Conservation (phyloP, 768 basidiomycete genomes). For the Cubamyces lactineus region DNA sequence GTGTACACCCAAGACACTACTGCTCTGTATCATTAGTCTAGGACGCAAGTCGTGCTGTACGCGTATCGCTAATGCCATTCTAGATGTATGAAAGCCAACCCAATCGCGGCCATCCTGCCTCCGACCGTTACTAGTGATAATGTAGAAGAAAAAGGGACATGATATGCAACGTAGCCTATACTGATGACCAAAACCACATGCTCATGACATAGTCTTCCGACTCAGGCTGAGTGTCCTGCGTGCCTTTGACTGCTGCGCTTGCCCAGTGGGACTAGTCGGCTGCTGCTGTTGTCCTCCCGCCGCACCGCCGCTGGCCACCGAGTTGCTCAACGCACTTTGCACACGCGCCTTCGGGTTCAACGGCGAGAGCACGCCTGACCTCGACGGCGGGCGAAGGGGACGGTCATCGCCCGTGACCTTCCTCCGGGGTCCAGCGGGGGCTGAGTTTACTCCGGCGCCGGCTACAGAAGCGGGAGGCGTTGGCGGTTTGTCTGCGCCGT, state of each 20-base stretch:
- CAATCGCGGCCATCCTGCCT: not conserved
- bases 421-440: constrained; percentile 58
- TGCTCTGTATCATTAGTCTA: constrained; percentile 20
- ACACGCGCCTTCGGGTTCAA: constrained; percentile 70
- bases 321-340: constrained; percentile 42
- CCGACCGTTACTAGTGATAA: not conserved
- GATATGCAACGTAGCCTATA: too few relatives aligned
- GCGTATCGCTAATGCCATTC: constrained; percentile 12
- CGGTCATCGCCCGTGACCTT: constrained; percentile 59
- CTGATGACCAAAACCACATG: too few relatives aligned
- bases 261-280: constrained; percentile 30
- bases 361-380: constrained; percentile 61
- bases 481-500: constrained; percentile 44
- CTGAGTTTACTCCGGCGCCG: constrained; percentile 9
- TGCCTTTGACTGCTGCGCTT: constrained; percentile 41
- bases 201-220: constrained; percentile 32
- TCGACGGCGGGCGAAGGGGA: constrained; percentile 33
- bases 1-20: constrained; percentile 8
- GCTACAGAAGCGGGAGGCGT: constrained; percentile 27
- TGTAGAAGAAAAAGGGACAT: too few relatives aligned
- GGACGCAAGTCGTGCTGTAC: constrained; percentile 1
- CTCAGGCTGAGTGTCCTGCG: constrained; percentile 47
- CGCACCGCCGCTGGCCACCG: not conserved
- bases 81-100: not conserved
- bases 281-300: constrained; percentile 30